phyloP scores from a whole-genome alignment of 2,329 filamentous ascomycete genomes.

The Drechslera avenae region DNA sequence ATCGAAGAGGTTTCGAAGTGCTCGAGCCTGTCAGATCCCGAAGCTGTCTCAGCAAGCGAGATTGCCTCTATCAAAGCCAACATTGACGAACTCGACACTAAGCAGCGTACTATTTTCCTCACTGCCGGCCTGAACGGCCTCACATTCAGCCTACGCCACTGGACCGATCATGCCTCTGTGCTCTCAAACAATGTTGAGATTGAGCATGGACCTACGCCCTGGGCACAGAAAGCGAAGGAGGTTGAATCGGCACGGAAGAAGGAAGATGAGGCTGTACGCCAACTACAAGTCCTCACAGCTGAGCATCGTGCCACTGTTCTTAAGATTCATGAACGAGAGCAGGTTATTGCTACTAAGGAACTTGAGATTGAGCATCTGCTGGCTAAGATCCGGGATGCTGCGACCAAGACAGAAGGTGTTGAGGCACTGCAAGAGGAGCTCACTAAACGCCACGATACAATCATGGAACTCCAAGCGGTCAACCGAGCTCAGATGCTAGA shows the following conservation, averaged over 20 bases:
- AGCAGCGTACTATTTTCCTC: slow-evolving; percentile 5
- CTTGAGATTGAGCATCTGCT: slow-evolving; percentile 92
- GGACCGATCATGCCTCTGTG: slow-evolving; percentile 64
- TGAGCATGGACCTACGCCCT: slow-evolving; percentile 75
- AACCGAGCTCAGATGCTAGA: slow-evolving; percentile 24
- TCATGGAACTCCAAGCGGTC: slow-evolving; percentile 24
- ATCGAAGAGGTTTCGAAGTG: slow-evolving; percentile 15
- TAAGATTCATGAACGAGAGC: slow-evolving; percentile 74
- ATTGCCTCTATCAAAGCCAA: slow-evolving; percentile 5
- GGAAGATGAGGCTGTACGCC: slow-evolving; percentile 81
- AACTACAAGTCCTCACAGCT: slow-evolving; percentile 78
- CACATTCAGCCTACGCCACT: slow-evolving; percentile 46
- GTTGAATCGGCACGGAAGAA: slow-evolving; percentile 81
- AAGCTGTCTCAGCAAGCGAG: slow-evolving; percentile 2
- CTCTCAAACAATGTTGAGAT: slow-evolving; percentile 59
- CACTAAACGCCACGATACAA: slow-evolving; percentile 25
- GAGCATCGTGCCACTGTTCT: slow-evolving; percentile 76
- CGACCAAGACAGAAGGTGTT: slow-evolving; percentile 30
- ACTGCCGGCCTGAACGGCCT: slow-evolving; percentile 7
- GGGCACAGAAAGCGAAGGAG: slow-evolving; percentile 80
- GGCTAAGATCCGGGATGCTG: slow-evolving; percentile 53
- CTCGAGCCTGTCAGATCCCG: slow-evolving; percentile 11
- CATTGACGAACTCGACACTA: slow-evolving; percentile 14
- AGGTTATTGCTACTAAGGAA: slow-evolving; percentile 64
- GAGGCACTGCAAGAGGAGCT: slow-evolving; percentile 31